A percentile compares a stretch with the other conserved stretches of the same genome.
phyloP scores from a whole-genome alignment of 75 land plant genomes.

The Pseudotsuga menziesii region DNA sequence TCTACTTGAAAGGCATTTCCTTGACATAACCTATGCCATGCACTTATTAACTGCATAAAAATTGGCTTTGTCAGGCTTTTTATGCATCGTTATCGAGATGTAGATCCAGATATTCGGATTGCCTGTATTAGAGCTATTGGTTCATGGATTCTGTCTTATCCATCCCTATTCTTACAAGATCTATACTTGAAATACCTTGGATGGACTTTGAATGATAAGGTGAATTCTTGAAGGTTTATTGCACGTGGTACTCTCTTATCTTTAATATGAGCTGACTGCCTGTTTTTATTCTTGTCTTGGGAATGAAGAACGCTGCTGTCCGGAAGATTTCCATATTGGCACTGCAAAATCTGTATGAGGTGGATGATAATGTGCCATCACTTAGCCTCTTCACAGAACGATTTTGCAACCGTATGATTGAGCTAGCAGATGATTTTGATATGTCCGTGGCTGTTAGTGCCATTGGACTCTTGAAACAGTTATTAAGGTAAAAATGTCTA shows the following conservation, averaged over 20 bases:
- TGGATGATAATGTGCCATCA: conserved; percentile 92
- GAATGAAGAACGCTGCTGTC: conserved; percentile 71
- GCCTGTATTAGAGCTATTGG: conserved; percentile 88
- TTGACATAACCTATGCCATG: neutral
- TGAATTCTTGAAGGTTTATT: conserved; percentile 10
- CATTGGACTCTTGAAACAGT: conserved; percentile 85
- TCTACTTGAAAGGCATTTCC: conserved; percentile 4
- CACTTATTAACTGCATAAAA: neutral
- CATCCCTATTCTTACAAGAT: conserved; percentile 91
- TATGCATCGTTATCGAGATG: conserved; percentile 92
- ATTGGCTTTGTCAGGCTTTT: conserved; percentile 65
- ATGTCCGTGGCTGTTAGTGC: conserved; percentile 89
- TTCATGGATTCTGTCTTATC: conserved; percentile 87
- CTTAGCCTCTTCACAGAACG: conserved; percentile 89
- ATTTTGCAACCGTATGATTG: conserved; percentile 94
- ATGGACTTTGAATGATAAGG: conserved; percentile 98
- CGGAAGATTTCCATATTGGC: conserved; percentile 85
- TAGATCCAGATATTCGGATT: conserved; percentile 83
- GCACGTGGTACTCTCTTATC: neutral
- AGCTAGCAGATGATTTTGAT: conserved; percentile 97
- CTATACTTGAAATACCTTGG: conserved; percentile 94
- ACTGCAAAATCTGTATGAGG: conserved; percentile 85
- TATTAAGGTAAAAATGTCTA: conserved; percentile 53
- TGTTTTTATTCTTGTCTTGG: conserved; percentile 5
- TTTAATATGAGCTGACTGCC: neutral